Base-by-base conservation (phyloP, 805 yeast species). In the Lachancea dasiensis region DNA sequence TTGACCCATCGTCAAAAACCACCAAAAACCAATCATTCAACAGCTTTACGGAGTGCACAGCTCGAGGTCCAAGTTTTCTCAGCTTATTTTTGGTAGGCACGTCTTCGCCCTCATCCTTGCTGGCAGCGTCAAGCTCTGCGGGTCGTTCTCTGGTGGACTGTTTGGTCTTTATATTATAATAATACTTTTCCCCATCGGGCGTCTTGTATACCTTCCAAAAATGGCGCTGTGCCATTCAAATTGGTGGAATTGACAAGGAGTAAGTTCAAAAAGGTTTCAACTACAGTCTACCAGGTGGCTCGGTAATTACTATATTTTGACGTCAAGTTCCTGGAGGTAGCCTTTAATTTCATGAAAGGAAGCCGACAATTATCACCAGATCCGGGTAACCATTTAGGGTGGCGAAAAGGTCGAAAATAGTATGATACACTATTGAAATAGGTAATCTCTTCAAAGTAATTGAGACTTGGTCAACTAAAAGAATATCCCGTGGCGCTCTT, bases 21-120 rank as follows among this genome's bases (percentile, higher is more conserved):
- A 72, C 60, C n/a, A 73, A 40, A 3, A 40, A 25, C 78, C 77
- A 74, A 3, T 54, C 58, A 15, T 61, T 52, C 1, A 39, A 17
- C 21, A 56, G 41, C 5, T 49, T 48, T 6, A 54, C 27, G 3
- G 39, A 48, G 35, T 46, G 51, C 6, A 39, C 24, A 6, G 52
- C 46, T 9, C 27, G 28, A 10, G 34, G 38, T 14, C 44, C 49
- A 6, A 27, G 23, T 30, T 34, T 29, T 5, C 28, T 33, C 11
- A 18, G 13, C 31, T 44, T 36, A 4, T 27, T 31, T 25, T 45
- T 47, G 11, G 39, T 36, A 10, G 31, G 20, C 14, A 17, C 21
- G 11, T 27, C 15, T 25, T 14, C 27, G 15, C 18, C 26, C 13
- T 34, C 33, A n/a, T n/a, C n/a, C n/a, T n/a, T n/a, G n/a, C n/a